Evolutionary conservation across 352 stramenopile genomes (phyloP).

Genomic region (Globisporangium recalcitrans): DNA sequence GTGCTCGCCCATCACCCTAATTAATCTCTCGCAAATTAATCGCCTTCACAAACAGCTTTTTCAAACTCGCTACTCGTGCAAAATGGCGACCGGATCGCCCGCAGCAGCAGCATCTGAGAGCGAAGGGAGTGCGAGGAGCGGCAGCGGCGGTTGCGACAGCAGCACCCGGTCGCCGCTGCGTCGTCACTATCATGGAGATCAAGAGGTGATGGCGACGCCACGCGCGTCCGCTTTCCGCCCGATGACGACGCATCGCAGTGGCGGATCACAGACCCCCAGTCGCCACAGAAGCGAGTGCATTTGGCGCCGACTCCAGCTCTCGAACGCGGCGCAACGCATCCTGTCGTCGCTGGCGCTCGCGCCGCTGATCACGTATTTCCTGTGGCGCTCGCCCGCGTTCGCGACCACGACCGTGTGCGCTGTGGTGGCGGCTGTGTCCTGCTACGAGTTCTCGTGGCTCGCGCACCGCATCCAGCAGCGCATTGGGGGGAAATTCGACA

Average conservation of each 20-base stretch:
- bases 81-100: not conserved
- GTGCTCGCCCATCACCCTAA: not conserved
- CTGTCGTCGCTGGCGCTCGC: slow-evolving; percentile 54
- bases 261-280: not conserved
- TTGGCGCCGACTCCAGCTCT: not conserved
- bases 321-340: slow-evolving; percentile 58
- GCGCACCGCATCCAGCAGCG: slow-evolving; percentile 54
- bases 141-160: not conserved
- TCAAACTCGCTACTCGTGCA: not conserved
- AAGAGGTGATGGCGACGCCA: not conserved
- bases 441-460: slow-evolving; percentile 74
- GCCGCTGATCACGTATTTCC: slow-evolving; percentile 55
- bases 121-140: not conserved
- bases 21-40: not conserved
- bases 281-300: not conserved
- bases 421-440: slow-evolving; percentile 51
- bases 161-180: not conserved
- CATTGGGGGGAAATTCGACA: slow-evolving; percentile 27
- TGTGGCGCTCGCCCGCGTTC: slow-evolving; percentile 61
- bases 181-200: not conserved
- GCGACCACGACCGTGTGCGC: slow-evolving; percentile 63
- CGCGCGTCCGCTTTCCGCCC: not conserved
- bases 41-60: too few relatives aligned
- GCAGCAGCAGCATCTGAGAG: not conserved
- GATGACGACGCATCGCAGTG: not conserved